Evolutionary conservation across 495 filamentous ascomycete species (phyloP).

Genomic region (Penicillium robsamsonii): DNA sequence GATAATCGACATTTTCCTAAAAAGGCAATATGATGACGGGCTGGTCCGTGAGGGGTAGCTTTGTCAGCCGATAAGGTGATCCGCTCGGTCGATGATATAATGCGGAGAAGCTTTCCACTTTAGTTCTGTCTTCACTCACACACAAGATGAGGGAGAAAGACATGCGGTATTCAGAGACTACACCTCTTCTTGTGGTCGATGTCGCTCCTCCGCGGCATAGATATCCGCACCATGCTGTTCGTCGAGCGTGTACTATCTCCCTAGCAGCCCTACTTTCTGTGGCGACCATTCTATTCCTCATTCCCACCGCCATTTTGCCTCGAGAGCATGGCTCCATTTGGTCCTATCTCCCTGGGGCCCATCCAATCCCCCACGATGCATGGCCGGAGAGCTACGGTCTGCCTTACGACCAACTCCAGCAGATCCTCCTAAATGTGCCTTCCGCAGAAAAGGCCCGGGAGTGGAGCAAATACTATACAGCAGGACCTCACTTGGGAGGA

Average conservation of each 20-base stretch:
- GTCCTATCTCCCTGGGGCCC: slow-evolving; percentile 43
- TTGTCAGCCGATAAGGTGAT: slow-evolving; percentile 14
- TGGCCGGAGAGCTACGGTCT: slow-evolving; percentile 52
- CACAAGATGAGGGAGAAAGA: slow-evolving; percentile 41
- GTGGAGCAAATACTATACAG: slow-evolving; percentile 90
- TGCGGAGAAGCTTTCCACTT: slow-evolving; percentile 8
- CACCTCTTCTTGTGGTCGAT: slow-evolving; percentile 39
- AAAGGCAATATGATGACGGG: not conserved
- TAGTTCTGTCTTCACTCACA: not conserved
- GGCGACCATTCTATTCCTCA: slow-evolving; percentile 59
- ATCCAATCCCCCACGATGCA: slow-evolving; percentile 36
- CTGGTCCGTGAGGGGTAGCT: slow-evolving; percentile 4
- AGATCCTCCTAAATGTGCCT: slow-evolving; percentile 70
- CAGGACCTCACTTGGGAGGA: slow-evolving; percentile 83
- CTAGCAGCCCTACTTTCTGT: slow-evolving; percentile 56
- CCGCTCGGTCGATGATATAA: slow-evolving; percentile 5
- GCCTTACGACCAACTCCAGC: slow-evolving; percentile 64
- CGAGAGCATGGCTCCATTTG: slow-evolving; percentile 40
- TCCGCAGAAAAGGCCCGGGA: slow-evolving; percentile 64
- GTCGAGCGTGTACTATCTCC: slow-evolving; percentile 69
- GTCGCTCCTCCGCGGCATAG: slow-evolving; percentile 52
- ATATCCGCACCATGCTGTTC: slow-evolving; percentile 66
- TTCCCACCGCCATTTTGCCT: slow-evolving; percentile 41
- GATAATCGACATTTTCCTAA: not conserved
- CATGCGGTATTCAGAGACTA: slow-evolving; percentile 43